These are phyloP conservation scores for Colletotrichum destructivum DNA, from an alignment of 2,329 filamentous ascomycete genomes.

Conservation along the genomic window DNA sequence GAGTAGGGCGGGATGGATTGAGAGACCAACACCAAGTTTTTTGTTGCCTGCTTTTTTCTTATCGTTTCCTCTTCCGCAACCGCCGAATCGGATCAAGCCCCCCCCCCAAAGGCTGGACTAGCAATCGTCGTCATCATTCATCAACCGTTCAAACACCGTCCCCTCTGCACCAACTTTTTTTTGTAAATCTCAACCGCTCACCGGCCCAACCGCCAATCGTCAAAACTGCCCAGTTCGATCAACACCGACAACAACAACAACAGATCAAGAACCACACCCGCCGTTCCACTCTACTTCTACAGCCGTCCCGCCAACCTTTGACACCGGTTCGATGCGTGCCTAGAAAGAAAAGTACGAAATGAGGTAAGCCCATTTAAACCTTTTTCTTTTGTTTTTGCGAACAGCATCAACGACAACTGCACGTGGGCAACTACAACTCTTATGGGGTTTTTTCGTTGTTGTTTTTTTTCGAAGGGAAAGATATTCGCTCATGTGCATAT, in stretches of 20 bases:
- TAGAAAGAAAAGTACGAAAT: slow-evolving; percentile 30
- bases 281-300: slow-evolving; percentile 23
- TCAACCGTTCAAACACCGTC: slow-evolving; percentile 16
- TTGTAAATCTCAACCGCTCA: not conserved
- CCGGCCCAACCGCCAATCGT: not conserved
- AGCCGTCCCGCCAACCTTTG: slow-evolving; percentile 33
- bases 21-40: slow-evolving; percentile 13
- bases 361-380: slow-evolving; percentile 33
- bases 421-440: not conserved
- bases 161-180: slow-evolving; percentile 15
- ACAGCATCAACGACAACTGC: slow-evolving; percentile 7
- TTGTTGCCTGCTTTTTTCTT: not conserved
- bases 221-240: no score
- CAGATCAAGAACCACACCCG: not conserved
- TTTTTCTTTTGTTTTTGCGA: not conserved
- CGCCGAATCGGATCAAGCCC: not conserved
- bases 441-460: no score
- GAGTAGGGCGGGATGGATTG: not conserved
- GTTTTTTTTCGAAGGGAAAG: not conserved
- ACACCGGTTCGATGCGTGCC: slow-evolving; percentile 38
- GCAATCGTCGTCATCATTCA: slow-evolving; percentile 10
- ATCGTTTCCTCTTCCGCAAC: not conserved
- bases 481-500: not conserved
- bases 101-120: not conserved
- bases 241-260: not conserved